Base-by-base conservation (phyloP, 257 asterid species). In the Solanum piurae region DNA sequence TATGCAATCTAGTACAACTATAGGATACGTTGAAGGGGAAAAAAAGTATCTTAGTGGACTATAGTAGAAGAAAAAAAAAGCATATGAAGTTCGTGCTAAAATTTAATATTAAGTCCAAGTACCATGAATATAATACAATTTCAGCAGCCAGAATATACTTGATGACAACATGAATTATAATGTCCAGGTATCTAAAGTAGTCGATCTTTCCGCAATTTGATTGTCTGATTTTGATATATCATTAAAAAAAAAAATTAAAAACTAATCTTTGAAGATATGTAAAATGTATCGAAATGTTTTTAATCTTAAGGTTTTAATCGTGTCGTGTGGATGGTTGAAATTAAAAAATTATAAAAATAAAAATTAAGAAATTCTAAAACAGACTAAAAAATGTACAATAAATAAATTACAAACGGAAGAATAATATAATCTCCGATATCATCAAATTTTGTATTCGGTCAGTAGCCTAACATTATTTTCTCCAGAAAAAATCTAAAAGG, bases 401-500 rank as follows among this genome's bases (percentile, higher is more conserved):
- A 52, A 52, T 52, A 52, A 52, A 52, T 9, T 9, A 21, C 38
- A 60, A 60, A 23, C 12, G 1, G 1, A 60, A 23, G 13, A 0
- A n/a, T 27, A 36, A 37, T 37, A 12, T 42, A n/a, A 84, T 34
- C 12, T 38, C 52, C 37, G 46, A 84, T 13, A 55, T 18, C 23
- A 83, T 60, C 29, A 49, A 66, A 5, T 18, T 60, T 12, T 38
- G 66, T 85, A 29, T 52, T 49, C 77, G 23, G 46, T 82, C 75
- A 71, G 75, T 37, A 37, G 44, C 85, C 1, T 37, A 73, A 89
- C 74, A 34, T 38, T 72, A 79, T 85, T 85, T 34, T 79, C 66
- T 8, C 37, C 9, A 27, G 25, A 33, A 69, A 38, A 46, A 34
- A 73, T 69, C 12, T 42, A 88, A 69, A 16, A 80, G 34, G 87